These are phyloP conservation scores for Leucocoprinus birnbaumii DNA, from an alignment of 768 basidiomycete species.

Conservation along the genomic window DNA sequence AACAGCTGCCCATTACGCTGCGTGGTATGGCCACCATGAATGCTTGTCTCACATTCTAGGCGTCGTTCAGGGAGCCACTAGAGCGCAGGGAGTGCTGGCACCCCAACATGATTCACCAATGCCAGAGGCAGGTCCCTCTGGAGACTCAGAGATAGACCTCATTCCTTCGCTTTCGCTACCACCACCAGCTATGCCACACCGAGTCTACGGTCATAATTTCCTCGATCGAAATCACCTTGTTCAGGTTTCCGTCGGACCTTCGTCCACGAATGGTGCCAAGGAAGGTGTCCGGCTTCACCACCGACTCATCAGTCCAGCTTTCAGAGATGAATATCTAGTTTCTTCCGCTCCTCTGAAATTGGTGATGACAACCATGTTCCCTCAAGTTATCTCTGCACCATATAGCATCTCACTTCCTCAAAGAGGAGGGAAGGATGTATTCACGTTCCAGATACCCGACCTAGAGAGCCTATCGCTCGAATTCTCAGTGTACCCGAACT, in stretches of 20 bases:
- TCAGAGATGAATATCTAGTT: constrained; percentile 63
- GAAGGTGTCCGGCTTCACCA: constrained; percentile 67
- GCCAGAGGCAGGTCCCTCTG: constrained; percentile 29
- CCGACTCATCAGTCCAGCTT: constrained; percentile 67
- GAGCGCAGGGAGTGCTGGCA: constrained; percentile 17
- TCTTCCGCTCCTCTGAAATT: constrained; percentile 87
- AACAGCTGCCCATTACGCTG: constrained; percentile 88
- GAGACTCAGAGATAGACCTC: constrained; percentile 78
- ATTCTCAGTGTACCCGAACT: constrained; percentile 95
- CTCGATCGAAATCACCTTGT: constrained; percentile 84
- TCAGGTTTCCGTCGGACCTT: constrained; percentile 80
- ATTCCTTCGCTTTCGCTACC: constrained; percentile 95
- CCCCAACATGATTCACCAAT: constrained; percentile 35
- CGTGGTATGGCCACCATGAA: constrained; percentile 87
- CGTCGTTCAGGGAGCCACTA: constrained; percentile 32
- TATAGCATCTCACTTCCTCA: constrained; percentile 89
- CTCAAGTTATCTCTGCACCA: constrained; percentile 81
- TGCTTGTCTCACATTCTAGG: constrained; percentile 63
- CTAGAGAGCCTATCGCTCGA: constrained; percentile 76
- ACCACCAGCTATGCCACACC: constrained; percentile 97
- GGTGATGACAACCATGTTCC: constrained; percentile 82
- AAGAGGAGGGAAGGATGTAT: constrained; percentile 63
- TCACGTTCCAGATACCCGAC: constrained; percentile 83
- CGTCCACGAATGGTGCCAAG: constrained; percentile 35
- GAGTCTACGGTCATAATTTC: constrained; percentile 96